A percentile compares a stretch with the other conserved stretches of the same genome.
phyloP scores from a whole-genome alignment of 129 eudicot genomes.

The Chrysanthemum seticuspe region DNA sequence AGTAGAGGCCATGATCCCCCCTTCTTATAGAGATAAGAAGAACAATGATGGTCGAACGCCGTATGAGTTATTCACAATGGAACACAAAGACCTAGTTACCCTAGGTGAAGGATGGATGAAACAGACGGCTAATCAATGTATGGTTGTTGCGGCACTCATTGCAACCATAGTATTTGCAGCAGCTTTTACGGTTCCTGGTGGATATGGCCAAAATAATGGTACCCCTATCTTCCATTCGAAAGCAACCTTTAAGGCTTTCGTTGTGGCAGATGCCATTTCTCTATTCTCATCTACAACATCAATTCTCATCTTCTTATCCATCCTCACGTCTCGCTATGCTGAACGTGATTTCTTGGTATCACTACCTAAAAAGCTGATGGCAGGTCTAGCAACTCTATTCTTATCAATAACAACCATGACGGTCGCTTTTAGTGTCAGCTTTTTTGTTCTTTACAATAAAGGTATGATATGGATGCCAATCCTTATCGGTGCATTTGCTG shows the following conservation, averaged over 20 bases:
- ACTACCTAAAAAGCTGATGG: constrained; percentile 24
- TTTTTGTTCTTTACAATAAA: constrained; percentile 30
- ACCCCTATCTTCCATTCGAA: not conserved
- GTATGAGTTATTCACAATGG: no score
- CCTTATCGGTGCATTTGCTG: constrained; percentile 23
- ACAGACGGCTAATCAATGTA: no score
- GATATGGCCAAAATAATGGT: no score
- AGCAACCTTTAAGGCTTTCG: constrained; percentile 19
- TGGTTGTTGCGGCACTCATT: no score
- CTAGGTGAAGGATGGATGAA: no score
- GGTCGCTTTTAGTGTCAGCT: constrained; percentile 24
- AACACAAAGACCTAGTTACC: no score
- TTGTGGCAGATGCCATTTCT: constrained; percentile 34
- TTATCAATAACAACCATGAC: constrained; percentile 25
- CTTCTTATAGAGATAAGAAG: no score
- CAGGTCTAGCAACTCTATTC: constrained; percentile 19
- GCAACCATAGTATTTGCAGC: no score
- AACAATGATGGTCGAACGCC: no score
- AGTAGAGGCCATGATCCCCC: no score
- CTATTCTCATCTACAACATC: constrained; percentile 10
- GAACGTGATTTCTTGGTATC: constrained; percentile 32
- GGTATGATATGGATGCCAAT: constrained; percentile 23
- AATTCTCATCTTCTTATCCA: constrained; percentile 21
- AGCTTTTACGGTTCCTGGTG: no score
- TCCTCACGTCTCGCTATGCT: constrained; percentile 36